Evolutionary conservation across 2,329 filamentous ascomycete species (phyloP).

Genomic region (Alternaria gansuensis): DNA sequence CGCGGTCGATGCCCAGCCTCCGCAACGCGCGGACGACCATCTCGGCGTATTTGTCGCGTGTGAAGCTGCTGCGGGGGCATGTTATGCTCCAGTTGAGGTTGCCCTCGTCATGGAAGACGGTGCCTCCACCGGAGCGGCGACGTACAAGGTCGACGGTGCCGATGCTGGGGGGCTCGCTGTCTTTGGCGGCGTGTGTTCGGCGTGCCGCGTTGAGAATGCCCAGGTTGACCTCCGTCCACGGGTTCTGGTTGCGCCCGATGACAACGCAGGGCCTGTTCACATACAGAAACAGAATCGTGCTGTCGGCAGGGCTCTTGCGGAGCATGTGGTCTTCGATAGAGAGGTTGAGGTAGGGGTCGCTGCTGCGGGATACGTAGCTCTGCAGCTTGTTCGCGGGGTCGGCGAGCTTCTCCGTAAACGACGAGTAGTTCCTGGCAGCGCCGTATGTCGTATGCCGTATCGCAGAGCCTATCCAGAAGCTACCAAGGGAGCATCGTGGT

Average conservation of each 20-base stretch:
- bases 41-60: slow-evolving; percentile 85
- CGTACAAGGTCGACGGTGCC: slow-evolving; percentile 73
- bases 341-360: slow-evolving; percentile 86
- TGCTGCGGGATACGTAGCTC: slow-evolving; percentile 62
- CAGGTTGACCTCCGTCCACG: slow-evolving; percentile 91
- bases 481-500: background rate
- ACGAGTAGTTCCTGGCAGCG: slow-evolving; percentile 24
- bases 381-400: slow-evolving; percentile 52
- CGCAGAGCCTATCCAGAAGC: background rate
- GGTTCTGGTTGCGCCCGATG: slow-evolving; percentile 96
- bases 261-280: slow-evolving; percentile 86
- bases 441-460: background rate
- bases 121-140: slow-evolving; percentile 85
- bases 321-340: slow-evolving; percentile 93
- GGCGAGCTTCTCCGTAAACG: slow-evolving; percentile 44
- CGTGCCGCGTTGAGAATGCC: slow-evolving; percentile 62
- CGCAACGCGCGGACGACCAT: slow-evolving; percentile 90
- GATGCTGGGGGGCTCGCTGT: slow-evolving; percentile 52
- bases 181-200: slow-evolving; percentile 28
- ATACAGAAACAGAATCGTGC: slow-evolving; percentile 86
- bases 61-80: slow-evolving; percentile 77
- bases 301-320: slow-evolving; percentile 73
- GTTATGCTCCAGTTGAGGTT: slow-evolving; percentile 97
- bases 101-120: slow-evolving; percentile 91
- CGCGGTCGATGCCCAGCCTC: slow-evolving; percentile 64